Base-by-base conservation (phyloP, 495 filamentous ascomycete genomes). In the Neurospora intermedia region DNA sequence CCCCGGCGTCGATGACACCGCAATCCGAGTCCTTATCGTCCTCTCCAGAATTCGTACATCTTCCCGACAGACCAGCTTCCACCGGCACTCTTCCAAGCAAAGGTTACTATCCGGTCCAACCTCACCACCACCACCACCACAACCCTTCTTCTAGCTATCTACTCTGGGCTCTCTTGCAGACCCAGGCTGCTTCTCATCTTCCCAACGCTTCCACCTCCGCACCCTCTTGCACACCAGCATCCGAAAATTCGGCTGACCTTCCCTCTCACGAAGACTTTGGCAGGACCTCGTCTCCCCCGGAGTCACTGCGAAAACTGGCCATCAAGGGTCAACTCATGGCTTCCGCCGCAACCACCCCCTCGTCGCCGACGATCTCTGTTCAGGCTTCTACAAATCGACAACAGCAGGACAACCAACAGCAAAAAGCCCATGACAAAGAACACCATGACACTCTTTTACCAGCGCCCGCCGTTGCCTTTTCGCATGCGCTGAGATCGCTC, bases 251-350 rank as follows among this genome's bases (percentile, higher is more conserved):
- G 75, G 76, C 79, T 78, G 72, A 82, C 77, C 42, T 72, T 35
- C 66, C 46, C 73, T 70, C 43, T 72, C 23, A 45, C 69, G 31
- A 75, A 78, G 76, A 78, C 78, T 73, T 77, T 42, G 77, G 75
- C 40, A 79, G 80, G 39, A 79, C 27, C 40, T 69, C 59, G 72
- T 73, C 31, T 62, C 41, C 75, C 72, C 82, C 80, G 23, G 76
- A 75, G 40, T 81, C 81, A 43, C 81, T 88, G 75, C 85, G 85
- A 69, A 85, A 83, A 80, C 78, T 83, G 77, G 85, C 83, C 74
- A 88, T 88, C 84, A 85, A 75, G 77, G 82, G 83, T 78, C 82
- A 81, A 70, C 76, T 81, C 27, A 73, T 78, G 70, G 78, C 78
- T 35, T 73, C 78, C 6, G 72, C 77, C 15, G 35, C 78, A 54